A percentile compares a stretch with the other conserved stretches of the same genome.
Conservation (phyloP, 768 basidiomycete species). For the Trametes villosa region DNA sequence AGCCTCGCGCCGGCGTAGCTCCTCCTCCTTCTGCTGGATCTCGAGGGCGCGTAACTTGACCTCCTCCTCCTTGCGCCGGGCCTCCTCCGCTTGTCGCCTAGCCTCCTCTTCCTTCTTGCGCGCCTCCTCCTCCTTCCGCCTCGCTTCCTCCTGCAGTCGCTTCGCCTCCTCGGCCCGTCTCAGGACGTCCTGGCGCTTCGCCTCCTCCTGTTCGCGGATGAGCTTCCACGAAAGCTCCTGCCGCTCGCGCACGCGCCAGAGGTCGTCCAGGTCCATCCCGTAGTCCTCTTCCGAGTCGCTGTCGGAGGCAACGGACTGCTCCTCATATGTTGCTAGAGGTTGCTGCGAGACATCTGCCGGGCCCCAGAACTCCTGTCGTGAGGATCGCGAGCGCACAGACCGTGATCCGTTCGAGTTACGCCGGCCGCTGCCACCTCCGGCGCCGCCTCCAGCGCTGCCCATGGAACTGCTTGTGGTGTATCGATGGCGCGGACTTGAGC, state of each 20-base stretch:
- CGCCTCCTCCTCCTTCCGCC: conserved; percentile 25
- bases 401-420: conserved; percentile 30
- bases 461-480: conserved; percentile 5
- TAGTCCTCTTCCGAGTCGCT: conserved; percentile 28
- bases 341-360: conserved; percentile 18
- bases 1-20: conserved; percentile 35
- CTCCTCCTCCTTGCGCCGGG: conserved; percentile 29
- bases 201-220: conserved; percentile 8
- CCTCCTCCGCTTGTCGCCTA: conserved; percentile 29
- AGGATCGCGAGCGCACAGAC: conserved; percentile 29
- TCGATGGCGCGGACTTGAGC: conserved; percentile 11
- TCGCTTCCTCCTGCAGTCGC: conserved; percentile 22
- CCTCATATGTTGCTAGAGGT: conserved; percentile 26
- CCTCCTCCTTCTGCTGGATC: conserved; percentile 35
- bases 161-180: conserved; percentile 11
- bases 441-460: neutral
- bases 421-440: conserved; percentile 9
- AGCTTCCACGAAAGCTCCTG: conserved; percentile 17
- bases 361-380: conserved; percentile 23
- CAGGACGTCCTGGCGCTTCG: conserved; percentile 7
- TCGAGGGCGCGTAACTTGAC: conserved; percentile 28
- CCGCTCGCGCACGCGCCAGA: conserved; percentile 16
- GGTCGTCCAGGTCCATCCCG: conserved; percentile 21
- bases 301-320: conserved; percentile 27
- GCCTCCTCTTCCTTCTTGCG: conserved; percentile 26